Evolutionary conservation across 169 alveolate genomes (phyloP).

Genomic region (Blepharisma undulans): DNA sequence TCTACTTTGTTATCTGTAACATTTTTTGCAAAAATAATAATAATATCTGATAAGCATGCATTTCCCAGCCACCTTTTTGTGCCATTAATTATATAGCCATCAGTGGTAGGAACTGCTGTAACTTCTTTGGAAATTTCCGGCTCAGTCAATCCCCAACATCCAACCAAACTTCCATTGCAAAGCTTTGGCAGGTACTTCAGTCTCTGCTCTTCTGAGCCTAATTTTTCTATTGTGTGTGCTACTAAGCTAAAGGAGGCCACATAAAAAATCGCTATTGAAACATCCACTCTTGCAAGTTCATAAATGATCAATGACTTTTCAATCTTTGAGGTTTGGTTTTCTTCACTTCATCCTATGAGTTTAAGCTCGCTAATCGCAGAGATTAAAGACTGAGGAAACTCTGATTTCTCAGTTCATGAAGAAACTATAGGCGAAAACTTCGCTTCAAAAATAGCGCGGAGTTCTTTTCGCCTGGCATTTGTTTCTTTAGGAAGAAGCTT

Average conservation of each 20-base stretch:
- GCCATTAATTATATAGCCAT: slow-evolving; percentile 81
- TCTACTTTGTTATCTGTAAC: slow-evolving; percentile 58
- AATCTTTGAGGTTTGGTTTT: not conserved
- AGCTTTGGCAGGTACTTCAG: slow-evolving; percentile 37
- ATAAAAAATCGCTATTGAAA: slow-evolving; percentile 41
- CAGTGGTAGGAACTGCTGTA: slow-evolving; percentile 65
- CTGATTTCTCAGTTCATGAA: not conserved
- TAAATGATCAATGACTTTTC: not conserved
- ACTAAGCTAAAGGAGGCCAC: slow-evolving; percentile 27
- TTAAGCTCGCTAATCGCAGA: not conserved
- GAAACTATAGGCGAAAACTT: not conserved
- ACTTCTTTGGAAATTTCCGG: slow-evolving; percentile 61
- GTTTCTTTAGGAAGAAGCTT: slow-evolving; percentile 30
- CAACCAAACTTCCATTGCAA: slow-evolving; percentile 46
- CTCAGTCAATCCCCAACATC: slow-evolving; percentile 85
- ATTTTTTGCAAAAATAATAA: slow-evolving; percentile 82
- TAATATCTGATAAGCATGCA: slow-evolving; percentile 65
- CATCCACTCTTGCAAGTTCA: slow-evolving; percentile 53
- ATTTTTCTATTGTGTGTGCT: slow-evolving; percentile 34
- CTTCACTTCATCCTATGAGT: not conserved
- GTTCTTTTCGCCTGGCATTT: not conserved
- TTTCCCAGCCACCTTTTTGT: slow-evolving; percentile 86
- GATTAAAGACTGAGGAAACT: not conserved
- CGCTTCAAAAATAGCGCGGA: not conserved
- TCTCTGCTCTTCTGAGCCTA: slow-evolving; percentile 50